phyloP scores from a whole-genome alignment of 768 basidiomycete species.

The Lentinula aciculospora region DNA sequence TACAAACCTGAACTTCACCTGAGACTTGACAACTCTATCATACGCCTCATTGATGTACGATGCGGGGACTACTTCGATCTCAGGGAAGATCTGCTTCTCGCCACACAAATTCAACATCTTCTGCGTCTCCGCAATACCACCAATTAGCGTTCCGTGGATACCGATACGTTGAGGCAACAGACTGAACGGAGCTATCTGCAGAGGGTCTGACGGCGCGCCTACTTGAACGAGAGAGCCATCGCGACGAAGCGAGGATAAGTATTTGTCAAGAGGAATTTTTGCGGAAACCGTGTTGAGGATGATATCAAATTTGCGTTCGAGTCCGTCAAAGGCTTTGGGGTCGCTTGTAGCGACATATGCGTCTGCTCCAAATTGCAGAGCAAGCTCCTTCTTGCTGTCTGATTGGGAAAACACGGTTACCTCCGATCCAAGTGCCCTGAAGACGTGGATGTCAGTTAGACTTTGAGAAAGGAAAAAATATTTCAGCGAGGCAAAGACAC shows the following conservation, averaged over 20 bases:
- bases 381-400: constrained; percentile 37
- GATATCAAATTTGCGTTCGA: constrained; percentile 30
- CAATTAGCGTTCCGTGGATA: not conserved
- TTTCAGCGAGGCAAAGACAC: too few relatives aligned
- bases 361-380: constrained; percentile 42
- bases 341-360: constrained; percentile 34
- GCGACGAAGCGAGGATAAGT: not conserved
- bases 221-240: constrained; percentile 5
- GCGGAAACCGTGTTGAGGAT: constrained; percentile 23
- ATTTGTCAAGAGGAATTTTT: constrained; percentile 11
- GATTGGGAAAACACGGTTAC: constrained; percentile 45
- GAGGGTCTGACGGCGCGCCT: not conserved
- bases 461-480: constrained; percentile 3
- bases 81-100: constrained; percentile 1
- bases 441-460: constrained; percentile 39
- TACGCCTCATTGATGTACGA: constrained; percentile 3
- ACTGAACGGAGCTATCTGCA: not conserved
- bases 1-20: constrained; percentile 4
- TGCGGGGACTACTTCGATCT: not conserved
- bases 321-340: constrained; percentile 25
- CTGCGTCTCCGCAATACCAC: constrained; percentile 4
- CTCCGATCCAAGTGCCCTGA: constrained; percentile 38
- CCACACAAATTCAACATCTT: constrained; percentile 6
- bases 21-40: constrained; percentile 4
- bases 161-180: not conserved